Conservation (phyloP, 1,284 basidiomycete genomes). For the Irpex rosettiformis region DNA sequence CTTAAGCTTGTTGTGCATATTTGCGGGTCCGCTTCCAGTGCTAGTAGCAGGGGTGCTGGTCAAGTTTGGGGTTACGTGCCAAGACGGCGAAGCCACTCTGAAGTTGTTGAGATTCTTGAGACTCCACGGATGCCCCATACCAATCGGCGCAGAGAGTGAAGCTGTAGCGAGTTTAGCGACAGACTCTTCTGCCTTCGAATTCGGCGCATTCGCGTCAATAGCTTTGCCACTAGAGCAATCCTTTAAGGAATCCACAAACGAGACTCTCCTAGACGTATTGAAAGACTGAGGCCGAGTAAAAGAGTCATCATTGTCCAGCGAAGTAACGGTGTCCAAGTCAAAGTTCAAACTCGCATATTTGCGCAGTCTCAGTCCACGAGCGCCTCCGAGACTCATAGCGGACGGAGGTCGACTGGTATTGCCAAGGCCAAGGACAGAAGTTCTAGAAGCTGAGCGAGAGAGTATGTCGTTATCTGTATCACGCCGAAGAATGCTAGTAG, state of each 20-base stretch:
- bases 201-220: not conserved
- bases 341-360: constrained; percentile 32
- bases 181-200: not conserved
- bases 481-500: constrained; percentile 1
- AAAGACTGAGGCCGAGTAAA: not conserved
- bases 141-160: not conserved
- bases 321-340: constrained; percentile 30
- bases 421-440: not conserved
- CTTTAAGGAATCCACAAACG: constrained; percentile 4
- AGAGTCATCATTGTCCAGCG: constrained; percentile 11
- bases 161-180: not conserved
- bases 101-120: not conserved
- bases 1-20: constrained; percentile 35
- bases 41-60: constrained; percentile 13
- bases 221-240: not conserved
- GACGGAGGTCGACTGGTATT: not conserved
- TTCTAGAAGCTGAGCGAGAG: not conserved
- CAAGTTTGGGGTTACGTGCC: constrained; percentile 25
- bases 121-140: not conserved
- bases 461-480: constrained; percentile 1
- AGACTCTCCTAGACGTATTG: constrained; percentile 6
- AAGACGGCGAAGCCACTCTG: constrained; percentile 25
- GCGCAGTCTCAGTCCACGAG: constrained; percentile 19
- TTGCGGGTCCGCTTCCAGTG: constrained; percentile 15
- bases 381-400: not conserved